Conservation (phyloP, 768 basidiomycete genomes). For the Trametes punicea region DNA sequence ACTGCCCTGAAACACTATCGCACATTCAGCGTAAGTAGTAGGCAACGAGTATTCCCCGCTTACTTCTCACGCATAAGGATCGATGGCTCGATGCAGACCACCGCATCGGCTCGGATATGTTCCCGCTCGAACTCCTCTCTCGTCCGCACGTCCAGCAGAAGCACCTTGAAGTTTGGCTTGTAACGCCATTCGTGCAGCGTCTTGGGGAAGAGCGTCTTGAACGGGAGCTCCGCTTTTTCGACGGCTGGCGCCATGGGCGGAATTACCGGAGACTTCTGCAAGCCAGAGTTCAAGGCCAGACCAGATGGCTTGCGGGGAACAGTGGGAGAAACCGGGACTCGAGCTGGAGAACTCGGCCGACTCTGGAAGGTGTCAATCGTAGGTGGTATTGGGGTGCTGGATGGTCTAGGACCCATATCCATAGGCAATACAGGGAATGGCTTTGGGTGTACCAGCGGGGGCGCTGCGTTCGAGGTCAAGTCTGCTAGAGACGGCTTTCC, state of each 20-base stretch:
- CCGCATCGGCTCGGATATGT: constrained; percentile 62
- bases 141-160: constrained; percentile 81
- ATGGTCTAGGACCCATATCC: constrained; percentile 53
- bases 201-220: constrained; percentile 58
- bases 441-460: constrained; percentile 22
- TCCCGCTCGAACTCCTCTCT: constrained; percentile 74
- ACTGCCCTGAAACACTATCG: constrained; percentile 57
- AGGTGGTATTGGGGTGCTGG: constrained; percentile 67
- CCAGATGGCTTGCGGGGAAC: constrained; percentile 43
- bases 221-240: constrained; percentile 49
- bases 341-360: constrained; percentile 52
- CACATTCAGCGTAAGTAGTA: not conserved
- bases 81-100: constrained; percentile 83
- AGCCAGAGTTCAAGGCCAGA: constrained; percentile 35
- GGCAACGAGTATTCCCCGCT: constrained; percentile 28
- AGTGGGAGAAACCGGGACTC: constrained; percentile 36
- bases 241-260: constrained; percentile 25
- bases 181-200: constrained; percentile 58
- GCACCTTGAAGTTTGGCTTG: constrained; percentile 47
- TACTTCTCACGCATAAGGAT: constrained; percentile 69
- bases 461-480: constrained; percentile 13
- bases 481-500: constrained; percentile 12
- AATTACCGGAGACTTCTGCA: constrained; percentile 33
- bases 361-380: constrained; percentile 54
- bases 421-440: constrained; percentile 43